Evolutionary conservation across 306 rosid species (phyloP).

Genomic region (Quercus glauca): DNA sequence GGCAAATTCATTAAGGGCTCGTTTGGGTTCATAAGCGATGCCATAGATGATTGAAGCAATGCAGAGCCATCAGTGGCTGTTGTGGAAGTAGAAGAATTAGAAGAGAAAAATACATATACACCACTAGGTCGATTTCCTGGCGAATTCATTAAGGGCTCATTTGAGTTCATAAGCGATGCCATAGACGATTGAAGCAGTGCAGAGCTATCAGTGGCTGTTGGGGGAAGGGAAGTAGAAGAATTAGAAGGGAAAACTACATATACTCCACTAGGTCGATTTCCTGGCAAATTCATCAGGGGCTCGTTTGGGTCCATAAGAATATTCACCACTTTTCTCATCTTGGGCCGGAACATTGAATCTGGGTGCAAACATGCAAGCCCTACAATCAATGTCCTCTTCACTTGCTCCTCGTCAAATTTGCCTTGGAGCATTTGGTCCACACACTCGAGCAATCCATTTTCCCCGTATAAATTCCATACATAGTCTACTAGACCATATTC

Average conservation of each 20-base stretch:
- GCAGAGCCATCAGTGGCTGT: too few relatives aligned
- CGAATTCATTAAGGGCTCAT: too few relatives aligned
- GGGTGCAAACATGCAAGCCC: slow-evolving; percentile 63
- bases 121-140: too few relatives aligned
- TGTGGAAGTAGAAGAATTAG: neutral
- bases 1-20: too few relatives aligned
- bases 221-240: slow-evolving; percentile 22
- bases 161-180: too few relatives aligned
- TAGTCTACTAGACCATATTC: slow-evolving; percentile 45
- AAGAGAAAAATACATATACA: neutral
- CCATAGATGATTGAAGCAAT: too few relatives aligned
- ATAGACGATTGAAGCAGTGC: too few relatives aligned
- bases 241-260: slow-evolving; percentile 29
- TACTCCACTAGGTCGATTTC: slow-evolving; percentile 35
- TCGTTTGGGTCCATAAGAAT: slow-evolving; percentile 43
- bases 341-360: slow-evolving; percentile 40
- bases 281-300: slow-evolving; percentile 44
- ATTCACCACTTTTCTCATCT: slow-evolving; percentile 53
- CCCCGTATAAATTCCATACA: slow-evolving; percentile 43
- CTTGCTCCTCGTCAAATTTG: slow-evolving; percentile 41
- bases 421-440: slow-evolving; percentile 36
- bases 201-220: too few relatives aligned
- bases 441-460: slow-evolving; percentile 36
- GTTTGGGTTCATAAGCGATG: too few relatives aligned
- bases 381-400: slow-evolving; percentile 39